Conservation (phyloP, 2,329 filamentous ascomycete species). For the Talaromyces sp. region DNA sequence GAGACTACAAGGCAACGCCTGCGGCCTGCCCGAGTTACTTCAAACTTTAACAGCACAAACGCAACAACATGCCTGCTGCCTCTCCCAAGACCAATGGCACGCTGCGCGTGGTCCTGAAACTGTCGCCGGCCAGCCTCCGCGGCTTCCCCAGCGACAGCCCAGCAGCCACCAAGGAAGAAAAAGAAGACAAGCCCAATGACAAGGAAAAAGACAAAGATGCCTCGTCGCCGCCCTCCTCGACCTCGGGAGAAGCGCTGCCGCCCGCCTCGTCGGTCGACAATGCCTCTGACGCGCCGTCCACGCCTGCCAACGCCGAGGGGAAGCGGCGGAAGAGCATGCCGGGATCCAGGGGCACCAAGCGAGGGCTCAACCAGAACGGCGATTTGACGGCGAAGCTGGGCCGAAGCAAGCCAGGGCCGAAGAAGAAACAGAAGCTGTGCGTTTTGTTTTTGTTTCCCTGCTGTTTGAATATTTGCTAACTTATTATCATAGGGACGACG, state of each 20-base stretch:
- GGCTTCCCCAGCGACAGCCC: constrained; percentile 23
- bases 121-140: constrained; percentile 31
- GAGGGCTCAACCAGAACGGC: constrained; percentile 46
- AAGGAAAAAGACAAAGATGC: constrained; percentile 14
- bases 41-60: not conserved
- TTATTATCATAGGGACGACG: constrained; percentile 42
- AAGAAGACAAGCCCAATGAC: constrained; percentile 2
- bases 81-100: constrained; percentile 28
- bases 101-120: constrained; percentile 33
- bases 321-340: constrained; percentile 71
- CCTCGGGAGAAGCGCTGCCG: constrained; percentile 26
- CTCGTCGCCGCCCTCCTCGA: constrained; percentile 27
- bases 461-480: not conserved
- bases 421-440: constrained; percentile 93
- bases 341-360: constrained; percentile 61
- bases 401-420: constrained; percentile 83
- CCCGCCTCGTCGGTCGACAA: constrained; percentile 36
- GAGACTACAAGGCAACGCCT: no score
- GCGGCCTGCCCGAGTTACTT: no score
- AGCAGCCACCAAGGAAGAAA: constrained; percentile 11
- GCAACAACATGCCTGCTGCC: constrained; percentile 18
- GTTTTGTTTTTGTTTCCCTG: constrained; percentile 34
- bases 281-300: constrained; percentile 35
- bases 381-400: constrained; percentile 62
- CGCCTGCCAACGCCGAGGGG: constrained; percentile 30